These are phyloP conservation scores for Selaginella moellendorffii DNA, from an alignment of 75 land plant genomes.

Conservation along the genomic window DNA sequence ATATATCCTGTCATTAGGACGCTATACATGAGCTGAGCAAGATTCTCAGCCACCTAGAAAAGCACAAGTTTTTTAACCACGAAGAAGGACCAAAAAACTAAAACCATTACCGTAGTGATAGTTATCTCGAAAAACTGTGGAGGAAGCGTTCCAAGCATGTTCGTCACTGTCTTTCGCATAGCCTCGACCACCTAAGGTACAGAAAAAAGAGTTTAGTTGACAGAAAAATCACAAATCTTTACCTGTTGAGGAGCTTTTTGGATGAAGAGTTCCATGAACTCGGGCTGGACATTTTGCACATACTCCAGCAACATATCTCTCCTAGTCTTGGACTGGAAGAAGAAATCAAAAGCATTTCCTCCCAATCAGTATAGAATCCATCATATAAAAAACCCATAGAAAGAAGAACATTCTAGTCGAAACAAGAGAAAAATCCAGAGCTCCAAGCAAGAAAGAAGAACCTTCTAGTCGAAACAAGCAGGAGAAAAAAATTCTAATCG, in stretches of 20 bases:
- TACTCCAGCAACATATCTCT: constrained; percentile 88
- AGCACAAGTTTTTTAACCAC: not conserved
- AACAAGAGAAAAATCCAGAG: too few species aligned
- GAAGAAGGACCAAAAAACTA: not conserved
- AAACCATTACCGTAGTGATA: constrained; percentile 61
- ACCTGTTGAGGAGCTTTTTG: constrained; percentile 82
- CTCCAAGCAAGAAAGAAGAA: too few species aligned
- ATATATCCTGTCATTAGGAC: constrained; percentile 98
- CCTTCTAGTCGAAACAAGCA: too few species aligned
- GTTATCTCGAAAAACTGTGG: constrained; percentile 91
- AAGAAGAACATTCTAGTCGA: too few species aligned
- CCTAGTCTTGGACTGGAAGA: constrained; percentile 51
- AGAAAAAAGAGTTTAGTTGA: not conserved
- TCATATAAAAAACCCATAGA: too few species aligned
- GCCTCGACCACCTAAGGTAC: constrained; percentile 80
- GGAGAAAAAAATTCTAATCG: too few species aligned
- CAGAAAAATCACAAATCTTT: not conserved
- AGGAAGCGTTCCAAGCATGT: constrained; percentile 96
- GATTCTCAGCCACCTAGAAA: constrained; percentile 81
- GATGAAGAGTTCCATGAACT: constrained; percentile 81
- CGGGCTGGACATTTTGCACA: constrained; percentile 87
- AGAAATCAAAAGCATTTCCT: too few species aligned
- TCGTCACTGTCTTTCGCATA: constrained; percentile 94
- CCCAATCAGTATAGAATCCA: too few species aligned
- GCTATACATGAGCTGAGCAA: constrained; percentile 97